Base-by-base conservation (phyloP, 495 filamentous ascomycete genomes). In the Sordaria brevicollis region DNA sequence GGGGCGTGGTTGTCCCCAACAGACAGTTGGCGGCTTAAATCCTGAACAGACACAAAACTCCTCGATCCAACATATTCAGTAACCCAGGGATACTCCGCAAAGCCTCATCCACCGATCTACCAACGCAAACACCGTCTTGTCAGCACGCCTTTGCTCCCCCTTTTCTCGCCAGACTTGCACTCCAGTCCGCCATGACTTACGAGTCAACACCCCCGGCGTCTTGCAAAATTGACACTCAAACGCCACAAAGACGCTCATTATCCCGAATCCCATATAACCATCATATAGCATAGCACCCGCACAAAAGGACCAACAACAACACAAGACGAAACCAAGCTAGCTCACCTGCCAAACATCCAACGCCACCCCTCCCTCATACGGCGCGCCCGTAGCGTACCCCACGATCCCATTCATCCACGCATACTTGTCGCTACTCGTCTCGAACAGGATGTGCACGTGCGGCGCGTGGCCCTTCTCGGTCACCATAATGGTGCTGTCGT, bases 291-390 rank as follows among this genome's bases (percentile, higher is more conserved):
- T 19, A 9, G 13, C 62, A 35, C 15, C 62, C 62, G 29, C 2
- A 31, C 62, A 34, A 31, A 13, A 65, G 13, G 13, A 8, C 5
- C 49, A 6, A 57, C n/a, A 19, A 19, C n/a, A 31, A 65, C 21
- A 34, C 1, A 65, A 65, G 13, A 65, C n/a, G 25, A 5, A 34
- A 34, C 21, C 62, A 65, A 84, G 86, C 35, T 36, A 36, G 35
- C 68, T 92, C 19, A 74, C 67, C 67, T 86, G 69, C 69, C 69
- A 74, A 29, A 72, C 73, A 31, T 74, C 73, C 65, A 72, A 62
- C 35, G 65, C 69, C 8, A 75, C 69, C 4, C 69, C 71, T 4
- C 71, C 71, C n/a, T 65, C 65, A 36, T 68, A 66, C 2, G 62
- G 71, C 11, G 38, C 65, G 25, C 69, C 71, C 2, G 31, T 37